phyloP scores from a whole-genome alignment of 257 asterid species.

The Solanum ossicruentum region DNA sequence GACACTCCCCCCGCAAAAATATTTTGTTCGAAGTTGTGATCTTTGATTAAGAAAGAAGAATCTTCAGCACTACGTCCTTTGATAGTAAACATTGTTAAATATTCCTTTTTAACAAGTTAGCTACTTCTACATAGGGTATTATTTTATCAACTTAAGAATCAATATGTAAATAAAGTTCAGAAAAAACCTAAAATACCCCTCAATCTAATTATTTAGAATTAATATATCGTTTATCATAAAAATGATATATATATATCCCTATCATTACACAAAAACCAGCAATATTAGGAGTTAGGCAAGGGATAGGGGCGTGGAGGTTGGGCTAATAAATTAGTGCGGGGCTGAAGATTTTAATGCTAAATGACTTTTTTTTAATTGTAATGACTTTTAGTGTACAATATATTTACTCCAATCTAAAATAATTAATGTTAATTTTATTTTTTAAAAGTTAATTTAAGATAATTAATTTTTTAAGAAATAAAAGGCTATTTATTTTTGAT shows the following conservation, averaged over 20 bases:
- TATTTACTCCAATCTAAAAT: not conserved
- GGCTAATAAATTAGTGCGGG: not conserved
- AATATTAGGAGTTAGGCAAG: not conserved
- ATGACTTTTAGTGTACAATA: not conserved
- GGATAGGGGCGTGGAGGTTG: not conserved
- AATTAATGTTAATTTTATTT: too few species aligned
- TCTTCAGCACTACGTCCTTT: too few species aligned
- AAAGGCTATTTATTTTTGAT: not conserved
- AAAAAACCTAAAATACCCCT: too few species aligned
- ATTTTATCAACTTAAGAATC: not conserved
- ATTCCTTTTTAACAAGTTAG: not conserved
- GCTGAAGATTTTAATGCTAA: not conserved
- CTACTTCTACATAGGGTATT: not conserved
- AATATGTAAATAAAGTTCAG: not conserved
- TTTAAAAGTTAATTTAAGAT: too few species aligned
- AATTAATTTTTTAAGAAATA: too few species aligned
- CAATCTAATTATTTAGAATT: too few species aligned
- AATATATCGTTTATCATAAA: too few species aligned
- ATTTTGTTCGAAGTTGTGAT: too few species aligned
- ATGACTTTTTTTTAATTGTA: not conserved
- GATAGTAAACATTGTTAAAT: not conserved
- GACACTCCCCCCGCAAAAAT: too few species aligned
- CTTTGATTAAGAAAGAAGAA: too few species aligned
- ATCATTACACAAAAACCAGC: too few species aligned
- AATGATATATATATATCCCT: too few species aligned